A percentile compares a stretch with the other conserved stretches of the same genome.
Conservation (phyloP, 2,329 filamentous ascomycete genomes). For the Phyllosticta citrichinensis region DNA sequence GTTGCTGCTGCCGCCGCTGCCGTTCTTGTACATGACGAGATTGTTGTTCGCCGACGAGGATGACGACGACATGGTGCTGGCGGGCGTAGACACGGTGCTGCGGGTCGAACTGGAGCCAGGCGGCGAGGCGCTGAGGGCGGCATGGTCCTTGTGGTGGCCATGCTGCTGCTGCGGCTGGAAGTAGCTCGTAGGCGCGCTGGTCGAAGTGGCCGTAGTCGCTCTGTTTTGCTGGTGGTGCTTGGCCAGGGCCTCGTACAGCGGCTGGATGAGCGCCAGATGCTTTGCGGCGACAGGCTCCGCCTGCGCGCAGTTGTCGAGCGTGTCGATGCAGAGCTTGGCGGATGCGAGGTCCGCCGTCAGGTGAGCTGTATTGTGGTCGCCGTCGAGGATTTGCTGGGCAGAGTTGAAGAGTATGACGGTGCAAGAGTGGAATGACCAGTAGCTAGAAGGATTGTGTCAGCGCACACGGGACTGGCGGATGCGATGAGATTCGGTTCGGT, state of each 20-base stretch:
- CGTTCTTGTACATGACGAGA: neutral
- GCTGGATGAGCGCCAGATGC: conserved; percentile 25
- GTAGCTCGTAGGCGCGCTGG: conserved; percentile 9
- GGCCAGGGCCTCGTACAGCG: conserved; percentile 24
- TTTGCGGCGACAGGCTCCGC: conserved; percentile 24
- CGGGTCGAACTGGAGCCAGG: neutral
- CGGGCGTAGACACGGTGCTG: neutral
- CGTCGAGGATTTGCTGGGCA: conserved; percentile 25
- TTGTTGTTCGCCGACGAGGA: neutral
- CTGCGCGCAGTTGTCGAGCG: conserved; percentile 22
- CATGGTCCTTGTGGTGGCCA: neutral
- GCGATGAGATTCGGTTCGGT: neutral
- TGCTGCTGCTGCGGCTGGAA: neutral
- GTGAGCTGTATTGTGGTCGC: conserved; percentile 20
- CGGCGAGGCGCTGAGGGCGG: neutral
- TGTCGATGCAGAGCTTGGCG: conserved; percentile 26
- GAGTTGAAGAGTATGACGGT: conserved; percentile 26
- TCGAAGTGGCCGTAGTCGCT: conserved; percentile 9
- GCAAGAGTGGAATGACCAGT: conserved; percentile 27
- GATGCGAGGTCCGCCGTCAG: conserved; percentile 20
- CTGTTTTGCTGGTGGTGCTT: conserved; percentile 23
- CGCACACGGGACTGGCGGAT: neutral
- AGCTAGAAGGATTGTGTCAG: conserved; percentile 14
- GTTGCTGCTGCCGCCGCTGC: conserved; percentile 15
- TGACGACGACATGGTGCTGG: neutral